phyloP scores from a whole-genome alignment of 257 asterid species.

The Jacaranda copaia region DNA sequence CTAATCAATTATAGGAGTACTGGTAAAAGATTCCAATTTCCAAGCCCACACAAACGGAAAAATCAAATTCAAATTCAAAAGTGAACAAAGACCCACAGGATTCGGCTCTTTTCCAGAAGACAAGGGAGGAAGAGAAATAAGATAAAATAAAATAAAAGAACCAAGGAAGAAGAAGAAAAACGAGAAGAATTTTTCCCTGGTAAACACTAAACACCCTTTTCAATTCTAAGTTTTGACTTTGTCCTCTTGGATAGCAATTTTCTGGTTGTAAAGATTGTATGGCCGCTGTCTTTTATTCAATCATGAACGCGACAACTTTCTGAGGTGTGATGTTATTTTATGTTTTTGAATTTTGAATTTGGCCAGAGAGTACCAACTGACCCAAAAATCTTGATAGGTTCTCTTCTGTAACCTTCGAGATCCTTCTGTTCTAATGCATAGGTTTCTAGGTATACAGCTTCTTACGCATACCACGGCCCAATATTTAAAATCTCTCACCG shows the following conservation, averaged over 20 bases:
- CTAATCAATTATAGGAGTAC: too few relatives aligned
- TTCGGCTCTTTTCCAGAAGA: constrained; percentile 31
- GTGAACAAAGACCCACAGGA: background rate
- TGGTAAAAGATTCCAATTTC: too few relatives aligned
- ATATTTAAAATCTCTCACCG: background rate
- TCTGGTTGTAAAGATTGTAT: background rate
- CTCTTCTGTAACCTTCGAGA: background rate
- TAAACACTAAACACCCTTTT: background rate
- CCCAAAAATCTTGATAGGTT: background rate
- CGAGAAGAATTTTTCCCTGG: background rate
- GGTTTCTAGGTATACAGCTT: background rate
- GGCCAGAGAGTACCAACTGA: background rate
- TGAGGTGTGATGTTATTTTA: background rate
- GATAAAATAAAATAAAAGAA: background rate
- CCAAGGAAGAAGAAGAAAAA: background rate
- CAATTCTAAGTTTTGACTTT: background rate
- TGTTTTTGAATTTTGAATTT: background rate
- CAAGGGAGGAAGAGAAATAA: background rate
- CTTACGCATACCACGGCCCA: background rate
- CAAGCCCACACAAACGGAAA: too few relatives aligned
- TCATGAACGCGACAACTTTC: background rate
- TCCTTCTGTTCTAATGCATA: background rate
- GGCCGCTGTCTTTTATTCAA: background rate
- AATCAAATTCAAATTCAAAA: background rate
- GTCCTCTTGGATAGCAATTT: background rate